Base-by-base conservation (phyloP, 2,329 filamentous ascomycete genomes). In the Immersiporthe knoxdaviesiana region DNA sequence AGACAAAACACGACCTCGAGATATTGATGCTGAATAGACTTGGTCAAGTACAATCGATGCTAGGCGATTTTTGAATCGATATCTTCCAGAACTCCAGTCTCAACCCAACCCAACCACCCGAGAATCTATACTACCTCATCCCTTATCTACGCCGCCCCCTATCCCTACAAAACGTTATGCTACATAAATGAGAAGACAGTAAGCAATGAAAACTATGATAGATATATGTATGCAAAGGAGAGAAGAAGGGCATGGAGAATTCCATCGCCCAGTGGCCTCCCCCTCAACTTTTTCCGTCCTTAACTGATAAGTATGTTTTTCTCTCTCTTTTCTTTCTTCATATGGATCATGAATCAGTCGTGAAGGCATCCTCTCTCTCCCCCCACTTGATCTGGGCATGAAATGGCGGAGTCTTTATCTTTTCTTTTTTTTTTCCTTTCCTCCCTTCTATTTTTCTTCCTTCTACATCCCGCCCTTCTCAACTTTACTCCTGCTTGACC, bases 401-500 rank as follows among this genome's bases (percentile, higher is more conserved):
- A 32, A 16, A 27, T 63, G 39, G 39, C 47, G 32, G n/a, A n/a
- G 18, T 56, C 44, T 37, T n/a, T 16, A 24, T 32, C 44, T 10
- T 35, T 10, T 39, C 37, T 39, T 12, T 39, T 39, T 21, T 11
- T 61, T 61, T 16, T 18, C 24, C 21, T 8, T 16, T n/a, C 21
- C 16, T 30, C 11, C 2, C 11, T 39, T 39, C 35, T 39, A 2
- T 39, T 39, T 12, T 39, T 12, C 11, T 39, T 39, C 11, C 37
- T 39, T 35, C 56, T 44, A 27, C 5, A 18, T 39, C 21, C 6
- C n/a, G 12, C 32, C 16, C 16, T 16, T 47, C 6, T 47, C 66
- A 27, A 56, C 62, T 47, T 35, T 65, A 62, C 10, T 44, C 16
- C 70, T 67, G 66, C 67, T 70, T 58, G n/a, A 66, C 66, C 70